Percentiles rank a stretch among this genome's conserved stretches.
Conservation (phyloP, 768 basidiomycete species). For the Termitomyces bulborhizus region DNA sequence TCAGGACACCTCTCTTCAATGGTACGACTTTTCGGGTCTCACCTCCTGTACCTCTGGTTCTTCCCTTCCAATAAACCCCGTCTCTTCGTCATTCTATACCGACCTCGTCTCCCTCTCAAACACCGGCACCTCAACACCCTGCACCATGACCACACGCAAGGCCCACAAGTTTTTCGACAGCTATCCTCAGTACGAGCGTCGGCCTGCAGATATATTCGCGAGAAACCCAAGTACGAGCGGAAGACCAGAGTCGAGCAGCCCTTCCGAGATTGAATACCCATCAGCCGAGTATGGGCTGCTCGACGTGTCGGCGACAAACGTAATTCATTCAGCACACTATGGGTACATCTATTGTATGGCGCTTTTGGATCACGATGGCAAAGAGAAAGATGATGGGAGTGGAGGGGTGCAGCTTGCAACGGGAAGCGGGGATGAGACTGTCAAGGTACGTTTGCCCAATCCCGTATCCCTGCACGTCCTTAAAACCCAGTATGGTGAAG, state of each 20-base stretch:
- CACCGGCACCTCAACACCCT: constrained; percentile 33
- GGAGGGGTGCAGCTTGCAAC: constrained; percentile 54
- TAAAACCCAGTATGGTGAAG: constrained; percentile 24
- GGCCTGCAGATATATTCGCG: constrained; percentile 62
- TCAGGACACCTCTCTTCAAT: constrained; percentile 91
- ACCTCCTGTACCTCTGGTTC: constrained; percentile 4
- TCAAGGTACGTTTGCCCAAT: constrained; percentile 53
- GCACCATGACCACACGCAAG: constrained; percentile 29
- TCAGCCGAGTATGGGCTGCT: constrained; percentile 34
- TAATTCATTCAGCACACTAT: constrained; percentile 86
- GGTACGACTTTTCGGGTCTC: constrained; percentile 55
- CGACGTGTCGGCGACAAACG: constrained; percentile 59
- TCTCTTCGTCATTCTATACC: constrained; percentile 7
- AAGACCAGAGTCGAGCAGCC: constrained; percentile 18
- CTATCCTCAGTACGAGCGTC: constrained; percentile 67
- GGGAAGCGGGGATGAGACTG: constrained; percentile 86
- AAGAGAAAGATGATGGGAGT: constrained; percentile 4
- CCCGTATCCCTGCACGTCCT: neutral
- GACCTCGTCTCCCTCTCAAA: constrained; percentile 10
- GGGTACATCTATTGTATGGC: constrained; percentile 90
- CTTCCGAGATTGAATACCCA: constrained; percentile 22
- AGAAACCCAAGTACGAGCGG: constrained; percentile 38
- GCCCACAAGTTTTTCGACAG: constrained; percentile 92
- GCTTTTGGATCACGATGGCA: constrained; percentile 19
- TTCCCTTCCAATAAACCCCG: constrained; percentile 8